These are phyloP conservation scores for Exophiala oligosperma DNA, from an alignment of 2,329 filamentous ascomycete genomes.

Conservation along the genomic window DNA sequence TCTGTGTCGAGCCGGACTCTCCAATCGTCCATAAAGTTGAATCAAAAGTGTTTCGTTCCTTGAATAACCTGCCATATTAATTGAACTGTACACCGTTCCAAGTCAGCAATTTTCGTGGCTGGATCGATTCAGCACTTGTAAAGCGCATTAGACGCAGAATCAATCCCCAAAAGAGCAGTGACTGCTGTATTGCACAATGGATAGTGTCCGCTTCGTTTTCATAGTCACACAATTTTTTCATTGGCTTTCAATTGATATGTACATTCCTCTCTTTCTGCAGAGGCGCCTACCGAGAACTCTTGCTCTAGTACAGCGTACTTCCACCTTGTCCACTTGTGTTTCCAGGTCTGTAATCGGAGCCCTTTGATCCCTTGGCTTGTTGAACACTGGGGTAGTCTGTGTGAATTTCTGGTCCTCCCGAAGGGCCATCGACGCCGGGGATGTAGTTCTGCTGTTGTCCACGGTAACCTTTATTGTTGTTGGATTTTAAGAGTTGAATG, in stretches of 20 bases:
- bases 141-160: background rate
- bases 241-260: constrained; percentile 7
- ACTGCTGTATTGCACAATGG: background rate
- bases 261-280: constrained; percentile 5
- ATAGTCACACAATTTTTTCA: background rate
- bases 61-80: too few relatives aligned
- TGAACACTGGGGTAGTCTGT: constrained; percentile 27
- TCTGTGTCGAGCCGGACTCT: background rate
- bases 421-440: constrained; percentile 28
- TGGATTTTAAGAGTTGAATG: constrained; percentile 62
- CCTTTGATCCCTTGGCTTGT: constrained; percentile 27
- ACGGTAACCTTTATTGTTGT: constrained; percentile 64
- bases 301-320: constrained; percentile 20
- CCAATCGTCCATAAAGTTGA: background rate
- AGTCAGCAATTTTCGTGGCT: too few relatives aligned
- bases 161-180: background rate
- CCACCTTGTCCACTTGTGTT: constrained; percentile 28
- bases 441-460: constrained; percentile 66
- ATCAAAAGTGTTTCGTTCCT: background rate
- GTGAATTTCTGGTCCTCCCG: constrained; percentile 25
- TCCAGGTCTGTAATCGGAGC: constrained; percentile 27
- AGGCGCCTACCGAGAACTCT: background rate
- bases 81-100: too few relatives aligned
- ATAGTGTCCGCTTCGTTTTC: background rate
- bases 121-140: too few relatives aligned